Base-by-base conservation (phyloP, 1,284 basidiomycete species). In the Puccinia novopanici region DNA sequence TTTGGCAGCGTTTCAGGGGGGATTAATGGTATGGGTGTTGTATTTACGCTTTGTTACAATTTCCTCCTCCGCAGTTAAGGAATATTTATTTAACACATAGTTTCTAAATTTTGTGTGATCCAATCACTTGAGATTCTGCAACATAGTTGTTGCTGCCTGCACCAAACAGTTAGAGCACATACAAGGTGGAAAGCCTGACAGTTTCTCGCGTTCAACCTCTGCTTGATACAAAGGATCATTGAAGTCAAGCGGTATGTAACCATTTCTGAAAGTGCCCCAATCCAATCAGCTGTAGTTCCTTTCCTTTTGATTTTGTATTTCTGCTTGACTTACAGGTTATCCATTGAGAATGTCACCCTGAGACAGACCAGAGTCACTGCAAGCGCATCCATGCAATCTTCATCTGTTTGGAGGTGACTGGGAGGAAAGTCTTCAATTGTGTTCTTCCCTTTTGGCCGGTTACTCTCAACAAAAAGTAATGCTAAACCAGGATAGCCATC, bases 301-400 rank as follows among this genome's bases (percentile, higher is more conserved):
- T n/a, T n/a, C n/a, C n/a, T 45, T 6, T 45, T 10, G 22, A 54
- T 4, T 19, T 13, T 54, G 15, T 19, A 54, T 13, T 13, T 13
- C 12, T 13, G 22, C 4, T 19, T 13, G 5, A 19, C 50, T 22
- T 19, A 54, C 50, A 9, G 50, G 22, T 54, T 54, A 19, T 54
- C 50, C 12, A 54, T 4, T 22, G 50, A 54, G 17, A 54, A 54
- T 54, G 50, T 19, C 22, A 54, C 22, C 50, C 50, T 8, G 4
- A 65, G 40, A n/a, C 61, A 65, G 8, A 65, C 61, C 8, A 24
- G 61, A 27, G 61, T 65, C 15, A 65, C 9, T 37, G 61, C 61
- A 12, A 65, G n/a, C 8, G 30, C 61, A 65, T 65, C 61, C 61
- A 65, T 65, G 4, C 13, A 5, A 22, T 65, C 61, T 4, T 65